Conservation (phyloP, 83 land plant species). For the Picea engelmannii region DNA sequence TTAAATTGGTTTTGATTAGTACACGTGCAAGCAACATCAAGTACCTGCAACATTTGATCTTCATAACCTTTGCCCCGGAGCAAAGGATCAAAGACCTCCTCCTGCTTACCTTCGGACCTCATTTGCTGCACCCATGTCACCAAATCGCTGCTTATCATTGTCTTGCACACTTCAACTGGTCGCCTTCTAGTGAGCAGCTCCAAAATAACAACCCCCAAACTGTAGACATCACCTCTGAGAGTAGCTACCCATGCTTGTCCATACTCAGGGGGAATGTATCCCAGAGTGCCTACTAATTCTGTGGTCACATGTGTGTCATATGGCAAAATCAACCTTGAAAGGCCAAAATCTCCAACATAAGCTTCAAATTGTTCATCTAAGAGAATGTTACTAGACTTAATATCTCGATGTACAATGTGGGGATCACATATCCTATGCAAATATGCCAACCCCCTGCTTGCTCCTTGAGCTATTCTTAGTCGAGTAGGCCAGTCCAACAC, state of each 20-base stretch:
- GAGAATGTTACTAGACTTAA: conserved; percentile 77
- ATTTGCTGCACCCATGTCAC: conserved; percentile 72
- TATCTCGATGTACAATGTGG: conserved; percentile 65
- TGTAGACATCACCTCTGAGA: conserved; percentile 74
- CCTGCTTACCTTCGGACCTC: conserved; percentile 45
- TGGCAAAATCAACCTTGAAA: conserved; percentile 58
- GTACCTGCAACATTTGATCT: conserved; percentile 53
- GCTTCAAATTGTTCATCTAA: conserved; percentile 67
- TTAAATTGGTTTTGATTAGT: conserved; percentile 43
- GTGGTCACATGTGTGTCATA: conserved; percentile 75
- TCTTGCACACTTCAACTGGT: conserved; percentile 70
- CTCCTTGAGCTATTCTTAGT: conserved; percentile 67
- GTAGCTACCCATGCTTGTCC: conserved; percentile 62
- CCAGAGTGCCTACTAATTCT: conserved; percentile 78
- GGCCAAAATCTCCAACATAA: conserved; percentile 76
- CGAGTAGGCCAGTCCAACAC: conserved; percentile 53
- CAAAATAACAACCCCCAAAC: conserved; percentile 72
- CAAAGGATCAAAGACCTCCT: conserved; percentile 47
- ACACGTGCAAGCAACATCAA: conserved; percentile 67
- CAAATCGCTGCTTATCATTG: conserved; percentile 49
- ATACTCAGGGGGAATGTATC: conserved; percentile 81
- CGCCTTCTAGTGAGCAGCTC: conserved; percentile 72
- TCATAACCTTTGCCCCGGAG: conserved; percentile 41
- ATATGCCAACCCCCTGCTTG: conserved; percentile 69
- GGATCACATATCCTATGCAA: conserved; percentile 63